These are phyloP conservation scores for Termitomyces sp. DNA, from an alignment of 768 basidiomycete genomes.

Conservation along the genomic window DNA sequence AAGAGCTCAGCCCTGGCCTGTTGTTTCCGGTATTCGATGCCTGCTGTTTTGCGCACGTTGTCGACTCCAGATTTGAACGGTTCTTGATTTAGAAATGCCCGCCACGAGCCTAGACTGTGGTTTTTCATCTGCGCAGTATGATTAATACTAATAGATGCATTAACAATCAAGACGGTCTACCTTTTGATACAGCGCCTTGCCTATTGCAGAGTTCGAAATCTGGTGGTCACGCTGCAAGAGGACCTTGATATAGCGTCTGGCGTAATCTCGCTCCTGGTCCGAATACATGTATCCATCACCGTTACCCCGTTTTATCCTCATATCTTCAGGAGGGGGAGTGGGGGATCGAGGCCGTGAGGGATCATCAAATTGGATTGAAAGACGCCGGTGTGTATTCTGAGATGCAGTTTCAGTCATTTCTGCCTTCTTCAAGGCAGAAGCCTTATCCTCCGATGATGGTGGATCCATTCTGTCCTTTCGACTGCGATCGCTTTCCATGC, in stretches of 20 bases:
- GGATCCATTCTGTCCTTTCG: not conserved
- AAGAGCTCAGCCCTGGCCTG: conserved; percentile 9
- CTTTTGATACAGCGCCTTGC: conserved; percentile 36
- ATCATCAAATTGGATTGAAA: not conserved
- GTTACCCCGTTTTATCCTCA: conserved; percentile 17
- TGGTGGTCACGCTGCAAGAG: conserved; percentile 43
- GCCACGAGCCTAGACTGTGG: conserved; percentile 50
- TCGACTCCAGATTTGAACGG: conserved; percentile 35
- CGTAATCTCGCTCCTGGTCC: conserved; percentile 44
- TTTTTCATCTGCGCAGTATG: conserved; percentile 48
- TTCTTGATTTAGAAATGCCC: conserved; percentile 24
- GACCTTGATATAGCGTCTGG: conserved; percentile 34
- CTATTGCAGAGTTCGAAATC: conserved; percentile 31
- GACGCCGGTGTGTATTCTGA: not conserved
- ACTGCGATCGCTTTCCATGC: not conserved
- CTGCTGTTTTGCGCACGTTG: conserved; percentile 40
- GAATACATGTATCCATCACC: conserved; percentile 37
- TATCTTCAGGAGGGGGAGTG: conserved; percentile 36
- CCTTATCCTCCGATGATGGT: not conserved
- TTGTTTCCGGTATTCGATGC: conserved; percentile 44
- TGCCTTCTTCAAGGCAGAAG: not conserved
- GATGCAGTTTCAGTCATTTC: not conserved
- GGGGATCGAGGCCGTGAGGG: conserved; percentile 27
- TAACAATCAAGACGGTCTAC: conserved; percentile 23
- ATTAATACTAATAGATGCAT: not conserved